Percentiles rank a stretch among this genome's conserved stretches.
Conservation (phyloP, 2,329 filamentous ascomycete genomes). For the Keithomyces neogunnii region DNA sequence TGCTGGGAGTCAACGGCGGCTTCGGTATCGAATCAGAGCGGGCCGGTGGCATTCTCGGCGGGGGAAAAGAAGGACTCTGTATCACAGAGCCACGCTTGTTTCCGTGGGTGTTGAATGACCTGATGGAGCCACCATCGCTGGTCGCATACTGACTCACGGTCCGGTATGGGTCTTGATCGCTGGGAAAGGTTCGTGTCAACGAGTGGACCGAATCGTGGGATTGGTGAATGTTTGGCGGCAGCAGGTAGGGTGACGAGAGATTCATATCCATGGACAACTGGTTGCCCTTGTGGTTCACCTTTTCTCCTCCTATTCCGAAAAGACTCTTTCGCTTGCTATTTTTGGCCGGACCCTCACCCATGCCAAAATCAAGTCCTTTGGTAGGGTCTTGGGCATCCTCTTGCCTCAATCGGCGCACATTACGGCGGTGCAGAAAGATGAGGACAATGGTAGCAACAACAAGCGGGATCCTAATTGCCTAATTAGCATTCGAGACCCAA, state of each 20-base stretch:
- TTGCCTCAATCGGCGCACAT: constrained; percentile 57
- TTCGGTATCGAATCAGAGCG: constrained; percentile 36
- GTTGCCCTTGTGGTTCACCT: constrained; percentile 35
- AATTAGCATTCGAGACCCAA: background rate
- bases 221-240: constrained; percentile 71
- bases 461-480: constrained; percentile 60
- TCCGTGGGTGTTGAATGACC: constrained; percentile 40
- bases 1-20: constrained; percentile 26
- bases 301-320: constrained; percentile 50
- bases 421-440: constrained; percentile 70
- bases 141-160: constrained; percentile 47
- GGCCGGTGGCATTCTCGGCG: constrained; percentile 21
- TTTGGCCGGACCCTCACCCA: constrained; percentile 47
- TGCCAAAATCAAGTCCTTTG: constrained; percentile 85
- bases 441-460: constrained; percentile 58
- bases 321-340: constrained; percentile 24
- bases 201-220: constrained; percentile 85
- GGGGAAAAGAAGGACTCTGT: constrained; percentile 12
- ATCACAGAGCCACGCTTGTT: constrained; percentile 24
- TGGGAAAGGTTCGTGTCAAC: constrained; percentile 65
- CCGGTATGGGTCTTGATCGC: constrained; percentile 79
- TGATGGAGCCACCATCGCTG: constrained; percentile 48
- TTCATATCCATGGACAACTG: constrained; percentile 67
- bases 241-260: constrained; percentile 78
- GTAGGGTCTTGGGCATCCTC: constrained; percentile 85